phyloP scores from a whole-genome alignment of 345 rosid species.

The Cochlearia excelsa region DNA sequence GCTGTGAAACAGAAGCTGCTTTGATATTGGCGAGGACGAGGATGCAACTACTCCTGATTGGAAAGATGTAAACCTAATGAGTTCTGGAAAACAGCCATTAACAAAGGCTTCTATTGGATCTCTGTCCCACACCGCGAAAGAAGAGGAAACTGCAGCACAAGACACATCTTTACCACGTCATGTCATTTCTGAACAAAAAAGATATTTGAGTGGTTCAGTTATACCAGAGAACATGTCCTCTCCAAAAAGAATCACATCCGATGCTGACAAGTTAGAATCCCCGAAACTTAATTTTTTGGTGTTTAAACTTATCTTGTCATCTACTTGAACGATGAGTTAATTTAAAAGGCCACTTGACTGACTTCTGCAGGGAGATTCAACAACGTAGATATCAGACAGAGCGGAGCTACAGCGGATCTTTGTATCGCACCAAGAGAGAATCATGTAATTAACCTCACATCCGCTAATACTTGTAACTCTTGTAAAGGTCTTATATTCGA shows the following conservation, averaged over 20 bases:
- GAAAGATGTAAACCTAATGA: conserved; percentile 45
- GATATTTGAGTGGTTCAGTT: conserved; percentile 57
- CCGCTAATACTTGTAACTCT: conserved; percentile 39
- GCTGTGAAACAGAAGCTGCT: conserved; percentile 69
- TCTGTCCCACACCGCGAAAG: conserved; percentile 40
- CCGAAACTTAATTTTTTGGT: conserved; percentile 3
- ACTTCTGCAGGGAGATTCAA: conserved; percentile 55
- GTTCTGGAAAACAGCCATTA: conserved; percentile 46
- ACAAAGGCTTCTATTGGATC: conserved; percentile 41
- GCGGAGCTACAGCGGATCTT: conserved; percentile 72
- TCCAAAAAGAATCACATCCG: conserved; percentile 48
- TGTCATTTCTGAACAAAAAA: conserved; percentile 47
- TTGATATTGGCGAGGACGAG: conserved; percentile 73
- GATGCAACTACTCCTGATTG: conserved; percentile 56
- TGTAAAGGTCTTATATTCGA: conserved; percentile 5
- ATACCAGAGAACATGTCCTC: conserved; percentile 48
- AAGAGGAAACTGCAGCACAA: conserved; percentile 49
- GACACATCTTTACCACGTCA: conserved; percentile 49
- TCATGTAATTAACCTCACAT: conserved; percentile 43
- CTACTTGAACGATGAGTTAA: conserved; percentile 16
- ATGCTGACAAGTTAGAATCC: conserved; percentile 64
- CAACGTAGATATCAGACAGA: conserved; percentile 58
- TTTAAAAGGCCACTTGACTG: conserved; percentile 29
- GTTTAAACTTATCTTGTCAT: conserved; percentile 15
- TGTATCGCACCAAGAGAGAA: conserved; percentile 67